A percentile compares a stretch with the other conserved stretches of the same genome.
phyloP scores from a whole-genome alignment of 352 stramenopile species.

The Aphanomyces cochlioides region DNA sequence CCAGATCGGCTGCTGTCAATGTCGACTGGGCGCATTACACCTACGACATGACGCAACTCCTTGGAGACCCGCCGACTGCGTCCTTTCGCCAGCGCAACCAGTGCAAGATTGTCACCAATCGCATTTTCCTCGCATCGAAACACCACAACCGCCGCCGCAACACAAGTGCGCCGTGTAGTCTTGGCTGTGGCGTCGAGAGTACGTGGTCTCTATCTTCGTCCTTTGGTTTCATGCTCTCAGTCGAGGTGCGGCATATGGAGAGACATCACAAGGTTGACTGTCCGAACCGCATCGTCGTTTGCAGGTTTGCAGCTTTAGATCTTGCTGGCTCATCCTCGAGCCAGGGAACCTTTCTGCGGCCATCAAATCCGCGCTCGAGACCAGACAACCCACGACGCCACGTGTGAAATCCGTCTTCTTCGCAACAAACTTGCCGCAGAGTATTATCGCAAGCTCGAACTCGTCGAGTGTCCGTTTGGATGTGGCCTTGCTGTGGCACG shows the following conservation, averaged over 20 bases:
- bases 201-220: background rate
- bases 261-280: conserved; percentile 50
- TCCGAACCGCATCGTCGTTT: conserved; percentile 50
- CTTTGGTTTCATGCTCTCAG: background rate
- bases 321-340: background rate
- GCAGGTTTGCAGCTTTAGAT: conserved; percentile 38
- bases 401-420: background rate
- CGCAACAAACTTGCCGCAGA: conserved; percentile 16
- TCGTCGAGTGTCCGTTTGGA: conserved; percentile 27
- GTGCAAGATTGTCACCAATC: conserved; percentile 62
- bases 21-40: conserved; percentile 53
- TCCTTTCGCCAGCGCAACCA: conserved; percentile 59
- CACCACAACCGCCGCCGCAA: conserved; percentile 46
- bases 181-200: background rate
- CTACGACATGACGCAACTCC: conserved; percentile 40
- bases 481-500: background rate
- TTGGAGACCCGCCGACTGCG: conserved; percentile 55
- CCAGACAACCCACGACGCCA: background rate
- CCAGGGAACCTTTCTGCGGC: conserved; percentile 17
- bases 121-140: conserved; percentile 59
- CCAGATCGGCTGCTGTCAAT: conserved; percentile 46
- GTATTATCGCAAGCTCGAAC: conserved; percentile 20
- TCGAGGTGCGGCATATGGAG: conserved; percentile 46
- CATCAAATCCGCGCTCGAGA: background rate
- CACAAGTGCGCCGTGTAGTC: conserved; percentile 44